These are phyloP conservation scores for Calocera cornea DNA, from an alignment of 768 basidiomycete species.

Conservation along the genomic window DNA sequence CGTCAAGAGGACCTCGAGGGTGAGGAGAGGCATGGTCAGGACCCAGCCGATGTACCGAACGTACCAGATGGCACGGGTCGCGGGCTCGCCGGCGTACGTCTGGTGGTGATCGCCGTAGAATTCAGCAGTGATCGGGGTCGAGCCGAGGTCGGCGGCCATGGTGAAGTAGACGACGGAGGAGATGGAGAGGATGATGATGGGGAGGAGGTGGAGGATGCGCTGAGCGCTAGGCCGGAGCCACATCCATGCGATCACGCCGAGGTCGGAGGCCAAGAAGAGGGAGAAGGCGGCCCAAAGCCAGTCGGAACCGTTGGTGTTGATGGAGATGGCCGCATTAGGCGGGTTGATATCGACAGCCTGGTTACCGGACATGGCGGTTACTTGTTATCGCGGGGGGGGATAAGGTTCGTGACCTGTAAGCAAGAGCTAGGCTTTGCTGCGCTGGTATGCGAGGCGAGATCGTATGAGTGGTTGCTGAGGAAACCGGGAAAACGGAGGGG, in stretches of 20 bases:
- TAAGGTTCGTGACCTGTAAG: not conserved
- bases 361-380: not conserved
- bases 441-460: not conserved
- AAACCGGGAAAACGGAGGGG: not conserved
- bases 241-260: conserved; percentile 28
- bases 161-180: conserved; percentile 37
- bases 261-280: conserved; percentile 33
- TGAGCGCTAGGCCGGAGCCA: conserved; percentile 26
- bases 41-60: conserved; percentile 45
- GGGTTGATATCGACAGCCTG: conserved; percentile 21
- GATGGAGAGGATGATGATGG: conserved; percentile 36
- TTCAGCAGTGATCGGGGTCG: conserved; percentile 34
- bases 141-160: conserved; percentile 45
- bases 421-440: not conserved
- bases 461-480: not conserved
- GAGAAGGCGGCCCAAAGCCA: conserved; percentile 46
- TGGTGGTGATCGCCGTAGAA: conserved; percentile 23
- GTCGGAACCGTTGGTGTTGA: conserved; percentile 35
- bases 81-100: conserved; percentile 13
- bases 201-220: conserved; percentile 39
- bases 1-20: conserved; percentile 35
- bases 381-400: not conserved
- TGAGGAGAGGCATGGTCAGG: conserved; percentile 40
- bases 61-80: conserved; percentile 33
- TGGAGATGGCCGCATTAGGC: conserved; percentile 27